Percentiles rank a stretch among this genome's conserved stretches.
Conservation (phyloP, 1,284 basidiomycete species). For the Leccinum pallidistipes region DNA sequence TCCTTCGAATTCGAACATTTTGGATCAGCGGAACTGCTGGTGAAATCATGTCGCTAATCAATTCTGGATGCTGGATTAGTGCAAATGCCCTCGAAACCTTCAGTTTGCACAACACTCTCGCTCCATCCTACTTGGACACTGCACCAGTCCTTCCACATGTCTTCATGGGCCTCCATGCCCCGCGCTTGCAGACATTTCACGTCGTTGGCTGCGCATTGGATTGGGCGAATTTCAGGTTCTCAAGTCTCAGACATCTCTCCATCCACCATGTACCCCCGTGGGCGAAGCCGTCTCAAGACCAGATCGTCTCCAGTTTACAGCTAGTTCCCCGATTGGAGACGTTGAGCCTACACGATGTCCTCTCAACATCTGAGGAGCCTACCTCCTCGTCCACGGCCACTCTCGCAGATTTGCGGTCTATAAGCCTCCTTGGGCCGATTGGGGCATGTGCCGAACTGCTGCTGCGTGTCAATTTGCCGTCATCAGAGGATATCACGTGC, state of each 20-base stretch:
- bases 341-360: not conserved
- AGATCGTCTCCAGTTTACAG: not conserved
- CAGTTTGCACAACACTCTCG: not conserved
- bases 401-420: not conserved
- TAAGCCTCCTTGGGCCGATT: not conserved
- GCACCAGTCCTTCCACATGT: not conserved
- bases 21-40: not conserved
- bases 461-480: not conserved
- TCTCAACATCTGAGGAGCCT: not conserved
- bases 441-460: not conserved
- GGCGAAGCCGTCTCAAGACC: not conserved
- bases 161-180: not conserved
- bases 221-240: not conserved
- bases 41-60: not conserved
- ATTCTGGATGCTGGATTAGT: not conserved
- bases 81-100: not conserved
- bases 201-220: not conserved
- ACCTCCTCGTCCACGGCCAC: not conserved
- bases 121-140: not conserved
- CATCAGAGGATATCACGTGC: not conserved
- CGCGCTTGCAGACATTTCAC: not conserved
- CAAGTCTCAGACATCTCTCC: not conserved
- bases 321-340: not conserved
- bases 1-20: not conserved
- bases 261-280: not conserved